A percentile compares a stretch with the other conserved stretches of the same genome.
Evolutionary conservation across 768 basidiomycete species (phyloP).

Genomic region (Imleria badia): DNA sequence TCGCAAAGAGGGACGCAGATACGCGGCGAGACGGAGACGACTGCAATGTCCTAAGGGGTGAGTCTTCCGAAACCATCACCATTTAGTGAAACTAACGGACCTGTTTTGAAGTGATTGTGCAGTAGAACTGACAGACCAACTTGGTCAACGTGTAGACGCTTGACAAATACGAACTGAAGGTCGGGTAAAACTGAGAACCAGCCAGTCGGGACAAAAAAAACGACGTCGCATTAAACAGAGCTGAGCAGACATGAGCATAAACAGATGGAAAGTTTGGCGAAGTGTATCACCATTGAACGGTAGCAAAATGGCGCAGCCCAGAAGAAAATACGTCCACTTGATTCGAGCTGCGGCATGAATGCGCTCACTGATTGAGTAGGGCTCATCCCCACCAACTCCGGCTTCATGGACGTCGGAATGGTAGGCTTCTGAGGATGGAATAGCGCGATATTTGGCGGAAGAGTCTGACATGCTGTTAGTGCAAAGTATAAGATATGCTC

Average conservation of each 20-base stretch:
- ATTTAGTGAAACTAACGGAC: neutral
- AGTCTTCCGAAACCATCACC: neutral
- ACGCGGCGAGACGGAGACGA: neutral
- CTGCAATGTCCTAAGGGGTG: neutral
- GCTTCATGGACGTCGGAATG: neutral
- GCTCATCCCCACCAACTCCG: neutral
- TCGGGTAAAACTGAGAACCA: neutral
- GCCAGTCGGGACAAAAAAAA: constrained; percentile 5
- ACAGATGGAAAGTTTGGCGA: neutral
- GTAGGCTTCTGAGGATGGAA: neutral
- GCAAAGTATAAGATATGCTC: too few relatives aligned
- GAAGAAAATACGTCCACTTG: constrained; percentile 1
- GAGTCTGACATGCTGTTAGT: neutral
- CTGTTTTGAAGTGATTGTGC: constrained; percentile 1
- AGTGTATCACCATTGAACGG: neutral
- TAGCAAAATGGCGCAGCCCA: neutral
- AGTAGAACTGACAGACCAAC: neutral
- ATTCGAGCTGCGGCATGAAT: neutral
- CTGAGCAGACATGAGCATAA: neutral
- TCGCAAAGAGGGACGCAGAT: neutral
- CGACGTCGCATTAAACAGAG: neutral
- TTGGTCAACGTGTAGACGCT: neutral
- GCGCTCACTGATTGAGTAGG: neutral
- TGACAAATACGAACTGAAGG: neutral
- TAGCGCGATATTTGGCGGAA: neutral